Percentiles rank a stretch among this genome's conserved stretches.
phyloP scores from a whole-genome alignment of 129 eudicot genomes.

The Erigeron canadensis region DNA sequence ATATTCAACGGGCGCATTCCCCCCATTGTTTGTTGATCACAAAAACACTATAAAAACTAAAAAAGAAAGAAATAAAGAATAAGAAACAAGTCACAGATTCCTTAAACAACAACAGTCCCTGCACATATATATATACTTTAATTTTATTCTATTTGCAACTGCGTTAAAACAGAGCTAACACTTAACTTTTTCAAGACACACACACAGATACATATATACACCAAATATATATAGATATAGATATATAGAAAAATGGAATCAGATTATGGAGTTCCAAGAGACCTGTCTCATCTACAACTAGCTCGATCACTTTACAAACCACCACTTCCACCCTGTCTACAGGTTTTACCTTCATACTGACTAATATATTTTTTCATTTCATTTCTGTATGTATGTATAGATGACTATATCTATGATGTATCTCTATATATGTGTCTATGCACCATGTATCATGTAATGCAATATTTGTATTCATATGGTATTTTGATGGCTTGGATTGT shows the following conservation, averaged over 20 bases:
- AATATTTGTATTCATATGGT: too few species aligned
- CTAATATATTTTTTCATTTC: background rate
- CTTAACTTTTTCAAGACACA: too few species aligned
- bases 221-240: background rate
- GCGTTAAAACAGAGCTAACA: constrained; percentile 32
- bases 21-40: constrained; percentile 19
- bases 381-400: background rate
- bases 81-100: background rate
- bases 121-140: background rate
- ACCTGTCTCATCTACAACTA: constrained; percentile 78
- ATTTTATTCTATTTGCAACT: constrained; percentile 1
- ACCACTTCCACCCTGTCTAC: constrained; percentile 88
- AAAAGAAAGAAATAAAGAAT: background rate
- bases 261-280: constrained; percentile 76
- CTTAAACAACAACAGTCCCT: background rate
- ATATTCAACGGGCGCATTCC: constrained; percentile 20
- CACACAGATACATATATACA: too few species aligned
- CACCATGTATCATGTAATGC: too few species aligned
- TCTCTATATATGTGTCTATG: too few species aligned
- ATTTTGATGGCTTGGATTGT: too few species aligned
- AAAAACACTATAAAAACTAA: constrained; percentile 2
- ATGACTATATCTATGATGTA: too few species aligned
- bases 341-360: constrained; percentile 41
- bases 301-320: constrained; percentile 80
- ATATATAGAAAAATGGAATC: constrained; percentile 53